These are phyloP conservation scores for Phialophora tarda DNA, from an alignment of 2,329 filamentous ascomycete genomes.

Conservation along the genomic window DNA sequence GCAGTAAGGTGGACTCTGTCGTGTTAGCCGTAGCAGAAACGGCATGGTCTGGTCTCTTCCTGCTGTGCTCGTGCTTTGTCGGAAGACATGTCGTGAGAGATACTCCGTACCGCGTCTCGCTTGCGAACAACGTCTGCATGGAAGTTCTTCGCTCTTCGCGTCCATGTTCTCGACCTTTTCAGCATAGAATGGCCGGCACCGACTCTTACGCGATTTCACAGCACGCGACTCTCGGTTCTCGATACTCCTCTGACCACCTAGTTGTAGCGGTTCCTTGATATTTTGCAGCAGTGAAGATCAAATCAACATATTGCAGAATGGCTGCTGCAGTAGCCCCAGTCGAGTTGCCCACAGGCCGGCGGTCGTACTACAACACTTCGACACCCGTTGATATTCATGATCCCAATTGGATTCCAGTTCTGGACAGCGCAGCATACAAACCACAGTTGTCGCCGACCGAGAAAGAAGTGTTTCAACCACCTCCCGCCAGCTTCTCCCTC, in stretches of 20 bases:
- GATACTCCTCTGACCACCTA: neutral
- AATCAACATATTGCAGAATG: slow-evolving; percentile 23
- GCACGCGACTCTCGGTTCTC: neutral
- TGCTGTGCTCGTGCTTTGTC: neutral
- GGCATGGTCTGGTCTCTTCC: slow-evolving; percentile 9
- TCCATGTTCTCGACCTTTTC: slow-evolving; percentile 5
- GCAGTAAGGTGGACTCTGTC: slow-evolving; percentile 5
- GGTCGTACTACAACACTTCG: slow-evolving; percentile 33
- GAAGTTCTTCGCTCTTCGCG: slow-evolving; percentile 6
- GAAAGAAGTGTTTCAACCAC: slow-evolving; percentile 29
- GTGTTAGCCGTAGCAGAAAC: neutral
- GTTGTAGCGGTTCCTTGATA: neutral
- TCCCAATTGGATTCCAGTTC: slow-evolving; percentile 39
- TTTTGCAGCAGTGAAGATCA: neutral
- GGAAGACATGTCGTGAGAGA: slow-evolving; percentile 2
- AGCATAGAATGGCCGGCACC: slow-evolving; percentile 7
- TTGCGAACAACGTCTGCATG: slow-evolving; percentile 11
- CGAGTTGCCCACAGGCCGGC: slow-evolving; percentile 36
- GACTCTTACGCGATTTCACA: neutral
- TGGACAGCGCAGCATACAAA: slow-evolving; percentile 30
- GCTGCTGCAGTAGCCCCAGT: slow-evolving; percentile 28
- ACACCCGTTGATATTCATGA: slow-evolving; percentile 37
- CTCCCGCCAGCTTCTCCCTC: slow-evolving; percentile 30
- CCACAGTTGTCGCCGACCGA: slow-evolving; percentile 27
- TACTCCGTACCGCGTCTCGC: slow-evolving; percentile 4